phyloP scores from a whole-genome alignment of 768 basidiomycete species.

The Collybia nuda region DNA sequence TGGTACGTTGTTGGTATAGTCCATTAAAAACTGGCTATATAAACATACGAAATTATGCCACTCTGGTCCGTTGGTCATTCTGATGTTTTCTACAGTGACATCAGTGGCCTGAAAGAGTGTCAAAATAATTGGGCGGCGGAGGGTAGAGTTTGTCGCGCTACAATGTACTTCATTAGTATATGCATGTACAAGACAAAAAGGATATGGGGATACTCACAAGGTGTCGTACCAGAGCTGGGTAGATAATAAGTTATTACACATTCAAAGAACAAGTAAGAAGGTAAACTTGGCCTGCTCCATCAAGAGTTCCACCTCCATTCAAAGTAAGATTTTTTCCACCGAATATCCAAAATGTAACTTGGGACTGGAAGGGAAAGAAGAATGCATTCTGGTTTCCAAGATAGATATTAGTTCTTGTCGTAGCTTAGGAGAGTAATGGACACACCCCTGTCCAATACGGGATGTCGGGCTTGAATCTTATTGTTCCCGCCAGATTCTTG shows the following conservation, averaged over 20 bases:
- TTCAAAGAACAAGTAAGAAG: not conserved
- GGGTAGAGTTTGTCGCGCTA: conserved; percentile 44
- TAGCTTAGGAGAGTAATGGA: not conserved
- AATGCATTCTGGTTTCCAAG: conserved; percentile 42
- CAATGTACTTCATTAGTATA: not conserved
- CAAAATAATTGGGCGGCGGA: conserved; percentile 54
- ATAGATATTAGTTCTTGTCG: not conserved
- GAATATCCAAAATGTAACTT: conserved; percentile 55
- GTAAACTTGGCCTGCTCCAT: conserved; percentile 61
- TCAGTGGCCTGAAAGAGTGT: conserved; percentile 51
- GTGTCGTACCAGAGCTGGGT: conserved; percentile 55
- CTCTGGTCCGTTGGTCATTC: conserved; percentile 49
- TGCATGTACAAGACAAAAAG: not conserved
- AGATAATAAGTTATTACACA: not conserved
- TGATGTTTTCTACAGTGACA: conserved; percentile 46
- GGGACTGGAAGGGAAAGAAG: conserved; percentile 52
- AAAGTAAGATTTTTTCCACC: conserved; percentile 48
- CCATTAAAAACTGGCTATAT: not conserved
- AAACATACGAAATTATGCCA: conserved; percentile 48
- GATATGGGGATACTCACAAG: conserved; percentile 27
- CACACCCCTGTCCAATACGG: conserved; percentile 53
- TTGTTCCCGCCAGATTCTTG: conserved; percentile 49
- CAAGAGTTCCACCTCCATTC: conserved; percentile 63
- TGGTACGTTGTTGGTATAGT: conserved; percentile 11
- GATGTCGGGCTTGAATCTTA: conserved; percentile 50